These are phyloP conservation scores for Trichopus zeylanicus DNA, from an alignment of 116 monocot genomes.

Conservation along the genomic window DNA sequence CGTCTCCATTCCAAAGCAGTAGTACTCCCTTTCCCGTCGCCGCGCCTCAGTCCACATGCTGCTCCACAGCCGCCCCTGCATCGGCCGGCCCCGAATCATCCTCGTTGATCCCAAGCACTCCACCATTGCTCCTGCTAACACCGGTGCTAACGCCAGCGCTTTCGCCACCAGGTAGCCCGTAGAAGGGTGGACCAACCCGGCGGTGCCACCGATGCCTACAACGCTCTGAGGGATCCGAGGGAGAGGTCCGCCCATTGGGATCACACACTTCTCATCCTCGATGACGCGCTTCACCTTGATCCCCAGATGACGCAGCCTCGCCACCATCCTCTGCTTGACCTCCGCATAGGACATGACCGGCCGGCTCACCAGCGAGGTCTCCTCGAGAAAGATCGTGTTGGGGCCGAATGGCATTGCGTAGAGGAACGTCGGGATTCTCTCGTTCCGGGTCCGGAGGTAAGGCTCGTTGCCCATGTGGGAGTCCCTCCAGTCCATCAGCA, in stretches of 20 bases:
- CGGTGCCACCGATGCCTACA: slow-evolving; percentile 55
- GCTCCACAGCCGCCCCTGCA: slow-evolving; percentile 36
- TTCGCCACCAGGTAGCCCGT: slow-evolving; percentile 72
- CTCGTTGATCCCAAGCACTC: slow-evolving; percentile 30
- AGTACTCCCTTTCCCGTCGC: slow-evolving; percentile 56
- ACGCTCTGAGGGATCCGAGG: slow-evolving; percentile 53
- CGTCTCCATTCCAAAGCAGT: slow-evolving; percentile 78
- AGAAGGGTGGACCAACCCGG: slow-evolving; percentile 68
- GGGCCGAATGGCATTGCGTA: slow-evolving; percentile 67
- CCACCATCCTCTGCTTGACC: slow-evolving; percentile 61
- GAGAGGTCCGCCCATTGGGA: slow-evolving; percentile 65
- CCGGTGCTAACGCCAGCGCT: slow-evolving; percentile 34
- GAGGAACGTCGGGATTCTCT: slow-evolving; percentile 44
- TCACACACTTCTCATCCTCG: slow-evolving; percentile 75
- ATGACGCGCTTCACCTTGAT: slow-evolving; percentile 43
- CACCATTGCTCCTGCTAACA: slow-evolving; percentile 43
- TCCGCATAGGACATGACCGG: slow-evolving; percentile 37
- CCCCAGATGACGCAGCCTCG: slow-evolving; percentile 54
- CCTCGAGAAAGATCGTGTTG: slow-evolving; percentile 59
- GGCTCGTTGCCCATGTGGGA: slow-evolving; percentile 33
- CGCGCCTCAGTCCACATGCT: slow-evolving; percentile 55
- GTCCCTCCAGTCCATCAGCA: slow-evolving; percentile 86
- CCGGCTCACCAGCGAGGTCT: slow-evolving; percentile 64
- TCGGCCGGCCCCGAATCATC: slow-evolving; percentile 16
- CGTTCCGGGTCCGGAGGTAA: slow-evolving; percentile 24